phyloP scores from a whole-genome alignment of 2,329 filamentous ascomycete genomes.

The Microascus cirrosus region DNA sequence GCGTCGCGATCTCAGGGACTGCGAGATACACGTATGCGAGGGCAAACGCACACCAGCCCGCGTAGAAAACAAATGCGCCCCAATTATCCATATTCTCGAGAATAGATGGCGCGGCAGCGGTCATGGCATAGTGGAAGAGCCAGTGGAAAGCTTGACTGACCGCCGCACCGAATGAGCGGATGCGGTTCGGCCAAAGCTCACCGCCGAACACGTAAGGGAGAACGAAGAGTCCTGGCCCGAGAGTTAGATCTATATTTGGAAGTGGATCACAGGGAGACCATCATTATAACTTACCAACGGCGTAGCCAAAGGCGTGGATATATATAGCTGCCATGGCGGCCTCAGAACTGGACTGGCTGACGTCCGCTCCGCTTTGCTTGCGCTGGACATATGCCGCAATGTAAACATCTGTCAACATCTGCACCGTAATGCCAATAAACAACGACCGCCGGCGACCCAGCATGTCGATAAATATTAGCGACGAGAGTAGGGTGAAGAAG shows the following conservation, averaged over 20 bases:
- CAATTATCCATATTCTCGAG: slow-evolving; percentile 22
- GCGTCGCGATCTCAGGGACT: slow-evolving; percentile 19
- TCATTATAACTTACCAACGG: too few species aligned
- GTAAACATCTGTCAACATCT: slow-evolving; percentile 28
- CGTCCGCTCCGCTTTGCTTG: slow-evolving; percentile 2
- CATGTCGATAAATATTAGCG: slow-evolving; percentile 31
- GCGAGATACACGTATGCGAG: slow-evolving; percentile 24
- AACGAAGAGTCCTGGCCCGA: slow-evolving; percentile 16
- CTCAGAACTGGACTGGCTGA: slow-evolving; percentile 27
- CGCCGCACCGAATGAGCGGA: slow-evolving; percentile 30
- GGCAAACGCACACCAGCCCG: slow-evolving; percentile 22
- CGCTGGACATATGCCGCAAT: slow-evolving; percentile 18
- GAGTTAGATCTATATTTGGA: slow-evolving; percentile 15
- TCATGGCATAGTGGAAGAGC: slow-evolving; percentile 29
- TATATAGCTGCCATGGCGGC: too few species aligned
- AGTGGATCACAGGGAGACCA: too few species aligned
- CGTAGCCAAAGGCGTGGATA: too few species aligned
- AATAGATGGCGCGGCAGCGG: slow-evolving; percentile 20
- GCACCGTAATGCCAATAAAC: slow-evolving; percentile 20
- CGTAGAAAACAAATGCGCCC: slow-evolving; percentile 31
- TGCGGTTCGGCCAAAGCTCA: slow-evolving; percentile 31
- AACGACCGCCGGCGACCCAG: slow-evolving; percentile 26
- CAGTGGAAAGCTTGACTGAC: slow-evolving; percentile 26
- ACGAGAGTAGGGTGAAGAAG: slow-evolving; percentile 25
- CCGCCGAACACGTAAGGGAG: slow-evolving; percentile 32